A percentile compares a stretch with the other conserved stretches of the same genome.
These are phyloP conservation scores for Penicillium verhagenii DNA, from an alignment of 495 filamentous ascomycete species.

Conservation along the genomic window DNA sequence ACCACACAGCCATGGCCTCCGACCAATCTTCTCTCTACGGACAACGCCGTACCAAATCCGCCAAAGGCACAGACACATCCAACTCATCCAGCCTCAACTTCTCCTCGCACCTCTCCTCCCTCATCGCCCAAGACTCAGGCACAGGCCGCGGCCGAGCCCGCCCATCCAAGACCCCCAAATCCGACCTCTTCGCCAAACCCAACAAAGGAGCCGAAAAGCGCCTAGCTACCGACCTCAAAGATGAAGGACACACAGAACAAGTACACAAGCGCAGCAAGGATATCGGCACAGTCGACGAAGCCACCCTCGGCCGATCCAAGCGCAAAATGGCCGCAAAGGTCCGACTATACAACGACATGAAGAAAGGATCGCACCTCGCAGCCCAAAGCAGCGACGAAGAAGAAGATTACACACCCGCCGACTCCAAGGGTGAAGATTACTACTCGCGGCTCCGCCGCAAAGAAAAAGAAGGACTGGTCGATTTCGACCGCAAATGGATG, in stretches of 20 bases:
- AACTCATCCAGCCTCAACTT: slow-evolving; percentile 78
- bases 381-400: slow-evolving; percentile 45
- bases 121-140: slow-evolving; percentile 54
- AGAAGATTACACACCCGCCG: slow-evolving; percentile 9
- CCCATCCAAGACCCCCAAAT: slow-evolving; percentile 61
- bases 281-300: slow-evolving; percentile 44
- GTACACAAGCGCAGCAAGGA: slow-evolving; percentile 37
- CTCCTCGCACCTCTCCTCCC: slow-evolving; percentile 70
- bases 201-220: slow-evolving; percentile 70
- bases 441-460: slow-evolving; percentile 33
- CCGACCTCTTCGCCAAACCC: slow-evolving; percentile 67
- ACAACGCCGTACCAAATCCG: slow-evolving; percentile 52
- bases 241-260: slow-evolving; percentile 38
- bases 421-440: slow-evolving; percentile 33
- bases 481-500: slow-evolving; percentile 95
- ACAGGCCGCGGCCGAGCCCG: slow-evolving; percentile 58
- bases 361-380: slow-evolving; percentile 59
- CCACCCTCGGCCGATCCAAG: slow-evolving; percentile 58
- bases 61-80: slow-evolving; percentile 55
- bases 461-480: slow-evolving; percentile 63
- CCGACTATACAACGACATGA: slow-evolving; percentile 78
- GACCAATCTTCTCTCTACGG: slow-evolving; percentile 64
- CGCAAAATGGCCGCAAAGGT: slow-evolving; percentile 86
- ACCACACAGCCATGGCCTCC: slow-evolving; percentile 13
- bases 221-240: slow-evolving; percentile 49